These are phyloP conservation scores for Umbelopsis vinacea DNA, from an alignment of 192 early-diverging fungal species.

Conservation along the genomic window DNA sequence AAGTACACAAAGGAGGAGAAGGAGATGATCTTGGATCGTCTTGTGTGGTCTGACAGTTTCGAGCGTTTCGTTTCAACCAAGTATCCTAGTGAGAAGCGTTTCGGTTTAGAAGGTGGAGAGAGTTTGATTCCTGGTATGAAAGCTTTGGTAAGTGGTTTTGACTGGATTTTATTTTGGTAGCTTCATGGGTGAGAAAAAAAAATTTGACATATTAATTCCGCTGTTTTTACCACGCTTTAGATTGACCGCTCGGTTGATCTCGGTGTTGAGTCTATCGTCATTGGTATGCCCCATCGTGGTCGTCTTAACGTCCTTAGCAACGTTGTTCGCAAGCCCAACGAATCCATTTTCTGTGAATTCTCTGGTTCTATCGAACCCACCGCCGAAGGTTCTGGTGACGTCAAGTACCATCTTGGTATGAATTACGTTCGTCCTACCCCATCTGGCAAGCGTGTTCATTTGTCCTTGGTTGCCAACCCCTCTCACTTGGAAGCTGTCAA, in stretches of 20 bases:
- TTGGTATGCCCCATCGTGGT: conserved; percentile 99
- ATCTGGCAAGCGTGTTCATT: conserved; percentile 94
- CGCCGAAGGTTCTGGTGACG: conserved; percentile 97
- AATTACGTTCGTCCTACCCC: conserved; percentile 97
- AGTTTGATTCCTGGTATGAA: conserved; percentile 98
- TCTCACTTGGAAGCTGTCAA: conserved; percentile 98
- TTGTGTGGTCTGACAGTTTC: conserved; percentile 97
- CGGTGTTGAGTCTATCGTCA: conserved; percentile 93
- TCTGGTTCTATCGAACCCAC: conserved; percentile 82
- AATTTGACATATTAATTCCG: no score
- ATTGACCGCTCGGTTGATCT: conserved; percentile 95
- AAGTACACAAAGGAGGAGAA: conserved; percentile 90
- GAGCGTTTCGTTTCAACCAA: conserved; percentile 96
- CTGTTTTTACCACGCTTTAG: conserved; percentile 40
- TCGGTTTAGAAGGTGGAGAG: conserved; percentile 98
- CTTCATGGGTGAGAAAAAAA: no score
- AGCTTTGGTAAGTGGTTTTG: conserved; percentile 72
- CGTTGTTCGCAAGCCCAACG: conserved; percentile 98
- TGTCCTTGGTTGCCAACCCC: conserved; percentile 97
- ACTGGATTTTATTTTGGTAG: neutral
- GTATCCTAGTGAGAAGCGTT: conserved; percentile 97
- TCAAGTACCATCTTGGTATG: conserved; percentile 93
- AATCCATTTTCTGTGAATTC: conserved; percentile 99
- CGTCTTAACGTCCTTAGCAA: conserved; percentile 98
- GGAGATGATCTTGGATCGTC: conserved; percentile 89